Percentiles rank a stretch among this genome's conserved stretches.
These are phyloP conservation scores for Amphirosellinia nigrospora DNA, from an alignment of 495 filamentous ascomycete species.

Conservation along the genomic window DNA sequence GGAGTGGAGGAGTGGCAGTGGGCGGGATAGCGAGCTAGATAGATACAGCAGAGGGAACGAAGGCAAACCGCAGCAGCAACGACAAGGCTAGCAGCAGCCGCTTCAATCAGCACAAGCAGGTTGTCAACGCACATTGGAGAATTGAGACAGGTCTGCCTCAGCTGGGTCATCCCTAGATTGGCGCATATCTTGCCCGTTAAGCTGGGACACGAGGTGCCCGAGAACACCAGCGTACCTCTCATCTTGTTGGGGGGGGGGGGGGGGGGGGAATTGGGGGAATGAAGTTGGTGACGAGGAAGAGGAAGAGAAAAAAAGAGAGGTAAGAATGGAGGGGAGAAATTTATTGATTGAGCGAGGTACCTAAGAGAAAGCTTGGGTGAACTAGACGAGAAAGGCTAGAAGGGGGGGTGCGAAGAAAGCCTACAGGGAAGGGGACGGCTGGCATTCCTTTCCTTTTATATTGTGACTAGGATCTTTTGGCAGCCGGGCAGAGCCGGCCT, in stretches of 20 bases:
- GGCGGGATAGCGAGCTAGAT: background rate
- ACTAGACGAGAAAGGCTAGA: constrained; percentile 7
- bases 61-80: constrained; percentile 77
- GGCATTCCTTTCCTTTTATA: background rate
- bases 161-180: constrained; percentile 63
- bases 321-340: constrained; percentile 35
- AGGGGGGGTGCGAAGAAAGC: background rate
- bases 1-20: background rate
- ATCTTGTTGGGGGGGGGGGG: too few species aligned
- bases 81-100: constrained; percentile 11
- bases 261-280: too few species aligned
- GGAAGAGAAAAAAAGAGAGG: constrained; percentile 35
- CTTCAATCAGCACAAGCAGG: constrained; percentile 4
- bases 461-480: background rate
- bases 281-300: constrained; percentile 23
- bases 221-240: constrained; percentile 63
- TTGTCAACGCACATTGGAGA: constrained; percentile 57
- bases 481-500: constrained; percentile 1
- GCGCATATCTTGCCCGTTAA: constrained; percentile 64
- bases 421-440: background rate
- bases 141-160: constrained; percentile 63
- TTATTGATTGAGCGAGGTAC: constrained; percentile 34
- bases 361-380: background rate
- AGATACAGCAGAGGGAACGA: background rate
- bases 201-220: constrained; percentile 62